phyloP scores from a whole-genome alignment of 176 grass and related monocot genomes.

The Zea luxurians region DNA sequence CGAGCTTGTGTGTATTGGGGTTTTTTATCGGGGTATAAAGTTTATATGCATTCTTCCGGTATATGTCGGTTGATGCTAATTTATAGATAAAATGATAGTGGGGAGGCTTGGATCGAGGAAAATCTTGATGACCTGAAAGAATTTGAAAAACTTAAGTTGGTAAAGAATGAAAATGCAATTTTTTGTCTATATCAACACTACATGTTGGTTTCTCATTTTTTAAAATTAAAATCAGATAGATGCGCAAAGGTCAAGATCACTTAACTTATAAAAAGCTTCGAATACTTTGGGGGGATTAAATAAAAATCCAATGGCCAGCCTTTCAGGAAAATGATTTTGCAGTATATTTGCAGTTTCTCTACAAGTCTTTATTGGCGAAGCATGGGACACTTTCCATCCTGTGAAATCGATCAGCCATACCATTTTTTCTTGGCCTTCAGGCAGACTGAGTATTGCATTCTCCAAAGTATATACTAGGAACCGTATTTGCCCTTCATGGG shows the following conservation, averaged over 20 bases:
- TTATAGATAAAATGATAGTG: too few species aligned
- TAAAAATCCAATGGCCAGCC: constrained; percentile 65
- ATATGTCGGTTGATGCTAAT: too few species aligned
- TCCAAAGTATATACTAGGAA: constrained; percentile 80
- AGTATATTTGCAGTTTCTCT: constrained; percentile 60
- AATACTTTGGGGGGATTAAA: constrained; percentile 85
- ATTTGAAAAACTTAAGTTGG: background rate
- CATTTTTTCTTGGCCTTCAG: constrained; percentile 84
- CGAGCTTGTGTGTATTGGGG: too few species aligned
- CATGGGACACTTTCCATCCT: constrained; percentile 75
- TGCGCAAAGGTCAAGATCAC: background rate
- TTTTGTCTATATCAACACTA: background rate
- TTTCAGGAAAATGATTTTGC: constrained; percentile 93
- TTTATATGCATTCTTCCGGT: too few species aligned
- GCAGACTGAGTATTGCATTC: constrained; percentile 71
- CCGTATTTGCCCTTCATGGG: constrained; percentile 64
- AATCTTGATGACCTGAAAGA: constrained; percentile 51
- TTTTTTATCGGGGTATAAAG: too few species aligned
- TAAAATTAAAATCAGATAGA: background rate
- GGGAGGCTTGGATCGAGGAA: constrained; percentile 75
- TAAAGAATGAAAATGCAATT: background rate
- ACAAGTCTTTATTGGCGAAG: constrained; percentile 64
- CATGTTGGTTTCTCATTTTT: background rate
- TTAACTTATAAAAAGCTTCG: constrained; percentile 78
- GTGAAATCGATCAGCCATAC: constrained; percentile 91